Evolutionary conservation across 352 stramenopile species (phyloP).

Genomic region (Achlya hypogyna): DNA sequence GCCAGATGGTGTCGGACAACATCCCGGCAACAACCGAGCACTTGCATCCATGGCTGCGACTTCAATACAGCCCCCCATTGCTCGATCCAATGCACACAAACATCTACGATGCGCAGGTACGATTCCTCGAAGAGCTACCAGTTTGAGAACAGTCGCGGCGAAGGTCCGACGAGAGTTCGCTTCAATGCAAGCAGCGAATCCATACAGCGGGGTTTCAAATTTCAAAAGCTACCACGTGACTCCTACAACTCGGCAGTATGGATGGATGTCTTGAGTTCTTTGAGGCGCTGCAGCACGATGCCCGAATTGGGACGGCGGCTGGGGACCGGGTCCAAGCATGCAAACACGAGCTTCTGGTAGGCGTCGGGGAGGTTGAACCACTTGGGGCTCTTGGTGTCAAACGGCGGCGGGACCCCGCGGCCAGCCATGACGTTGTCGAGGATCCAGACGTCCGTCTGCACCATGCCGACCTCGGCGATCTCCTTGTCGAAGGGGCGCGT

Average conservation of each 20-base stretch:
- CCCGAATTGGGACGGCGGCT: slow-evolving; percentile 10
- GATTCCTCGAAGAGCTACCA: too few species aligned
- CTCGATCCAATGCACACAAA: too few species aligned
- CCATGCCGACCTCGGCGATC: slow-evolving; percentile 8
- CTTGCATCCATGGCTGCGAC: too few species aligned
- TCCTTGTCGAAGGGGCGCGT: slow-evolving; percentile 12
- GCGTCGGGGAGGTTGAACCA: slow-evolving; percentile 8
- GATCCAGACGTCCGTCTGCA: slow-evolving; percentile 14
- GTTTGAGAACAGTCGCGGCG: too few species aligned
- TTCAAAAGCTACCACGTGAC: background rate
- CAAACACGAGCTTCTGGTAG: slow-evolving; percentile 9
- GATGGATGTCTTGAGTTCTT: slow-evolving; percentile 1
- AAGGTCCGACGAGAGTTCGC: too few species aligned
- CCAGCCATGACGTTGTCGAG: slow-evolving; percentile 12
- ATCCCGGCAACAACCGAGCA: too few species aligned
- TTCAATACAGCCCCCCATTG: too few species aligned
- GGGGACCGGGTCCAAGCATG: background rate
- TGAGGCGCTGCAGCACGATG: slow-evolving; percentile 11
- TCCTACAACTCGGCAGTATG: background rate
- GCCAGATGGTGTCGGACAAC: too few species aligned
- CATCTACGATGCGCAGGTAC: too few species aligned
- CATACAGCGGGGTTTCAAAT: background rate
- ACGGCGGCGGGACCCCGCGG: slow-evolving; percentile 2
- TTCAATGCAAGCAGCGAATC: background rate
- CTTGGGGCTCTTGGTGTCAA: slow-evolving; percentile 12